A percentile compares a stretch with the other conserved stretches of the same genome.
Conservation (phyloP, 1,284 basidiomycete species). For the Meira miltonrushii region DNA sequence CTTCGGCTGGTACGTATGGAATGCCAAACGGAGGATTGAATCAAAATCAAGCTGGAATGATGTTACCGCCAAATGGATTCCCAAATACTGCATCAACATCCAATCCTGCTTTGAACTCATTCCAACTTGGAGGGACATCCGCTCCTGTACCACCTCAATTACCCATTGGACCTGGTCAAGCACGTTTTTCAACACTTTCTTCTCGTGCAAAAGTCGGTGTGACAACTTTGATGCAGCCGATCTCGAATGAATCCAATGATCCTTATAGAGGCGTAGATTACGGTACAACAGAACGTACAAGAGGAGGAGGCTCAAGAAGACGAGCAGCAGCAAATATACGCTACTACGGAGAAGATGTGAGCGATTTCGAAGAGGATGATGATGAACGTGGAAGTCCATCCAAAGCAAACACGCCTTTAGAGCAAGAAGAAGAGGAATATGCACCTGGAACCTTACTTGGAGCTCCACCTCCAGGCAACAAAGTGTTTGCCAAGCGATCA, state of each 20-base stretch:
- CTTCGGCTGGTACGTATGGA: too few relatives aligned
- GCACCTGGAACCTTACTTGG: conserved; percentile 70
- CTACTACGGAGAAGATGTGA: conserved; percentile 36
- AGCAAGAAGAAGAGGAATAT: conserved; percentile 20
- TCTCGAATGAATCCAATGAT: conserved; percentile 50
- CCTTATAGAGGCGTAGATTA: conserved; percentile 10
- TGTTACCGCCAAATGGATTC: too few relatives aligned
- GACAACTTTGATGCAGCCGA: conserved; percentile 85
- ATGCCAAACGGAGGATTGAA: too few relatives aligned
- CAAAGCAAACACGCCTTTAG: conserved; percentile 4
- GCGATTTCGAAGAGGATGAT: conserved; percentile 38
- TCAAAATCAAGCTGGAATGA: too few relatives aligned
- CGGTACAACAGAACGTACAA: conserved; percentile 8
- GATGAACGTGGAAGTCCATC: conserved; percentile 19
- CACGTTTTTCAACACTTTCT: conserved; percentile 74
- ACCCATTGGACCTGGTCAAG: conserved; percentile 58
- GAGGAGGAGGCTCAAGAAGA: conserved; percentile 9
- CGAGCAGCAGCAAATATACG: conserved; percentile 25
- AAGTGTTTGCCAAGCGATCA: conserved; percentile 64
- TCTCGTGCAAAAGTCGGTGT: conserved; percentile 88
- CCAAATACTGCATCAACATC: too few relatives aligned
- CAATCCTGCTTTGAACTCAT: background rate
- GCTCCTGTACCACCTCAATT: conserved; percentile 26
- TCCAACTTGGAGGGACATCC: background rate
- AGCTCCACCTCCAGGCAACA: conserved; percentile 71